phyloP scores from a whole-genome alignment of 129 eudicot species.

The Flaveria trinervia region DNA sequence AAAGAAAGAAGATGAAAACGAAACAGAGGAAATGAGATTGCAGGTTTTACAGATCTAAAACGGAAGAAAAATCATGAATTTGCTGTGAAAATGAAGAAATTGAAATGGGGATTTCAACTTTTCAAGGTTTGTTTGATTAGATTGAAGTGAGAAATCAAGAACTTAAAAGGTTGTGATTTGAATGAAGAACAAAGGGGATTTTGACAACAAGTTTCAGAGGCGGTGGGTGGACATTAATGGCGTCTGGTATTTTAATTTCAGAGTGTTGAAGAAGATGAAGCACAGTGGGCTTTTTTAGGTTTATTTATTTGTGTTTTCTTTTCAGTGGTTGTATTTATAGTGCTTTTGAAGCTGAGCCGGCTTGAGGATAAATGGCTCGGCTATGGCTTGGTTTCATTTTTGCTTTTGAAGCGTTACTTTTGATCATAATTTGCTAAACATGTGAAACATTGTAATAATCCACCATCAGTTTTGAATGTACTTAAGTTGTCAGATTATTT shows the following conservation, averaged over 20 bases:
- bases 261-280: constrained; percentile 19
- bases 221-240: constrained; percentile 70
- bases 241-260: constrained; percentile 28
- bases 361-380: constrained; percentile 28
- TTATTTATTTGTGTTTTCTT: constrained; percentile 43
- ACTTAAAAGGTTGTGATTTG: not conserved
- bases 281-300: constrained; percentile 27
- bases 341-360: constrained; percentile 36
- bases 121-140: constrained; percentile 19
- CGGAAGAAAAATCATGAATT: constrained; percentile 13
- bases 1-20: not conserved
- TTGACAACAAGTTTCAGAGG: constrained; percentile 37
- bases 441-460: constrained; percentile 25
- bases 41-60: constrained; percentile 33
- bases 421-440: constrained; percentile 25
- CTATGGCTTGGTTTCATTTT: not conserved
- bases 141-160: constrained; percentile 33
- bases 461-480: no score
- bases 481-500: no score
- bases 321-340: constrained; percentile 33
- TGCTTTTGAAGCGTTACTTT: not conserved
- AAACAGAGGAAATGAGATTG: constrained; percentile 17
- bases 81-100: constrained; percentile 19
- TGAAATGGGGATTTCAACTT: constrained; percentile 4
- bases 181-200: not conserved